Conservation (phyloP, 768 basidiomycete genomes). For the Hirschioporus abietinus region DNA sequence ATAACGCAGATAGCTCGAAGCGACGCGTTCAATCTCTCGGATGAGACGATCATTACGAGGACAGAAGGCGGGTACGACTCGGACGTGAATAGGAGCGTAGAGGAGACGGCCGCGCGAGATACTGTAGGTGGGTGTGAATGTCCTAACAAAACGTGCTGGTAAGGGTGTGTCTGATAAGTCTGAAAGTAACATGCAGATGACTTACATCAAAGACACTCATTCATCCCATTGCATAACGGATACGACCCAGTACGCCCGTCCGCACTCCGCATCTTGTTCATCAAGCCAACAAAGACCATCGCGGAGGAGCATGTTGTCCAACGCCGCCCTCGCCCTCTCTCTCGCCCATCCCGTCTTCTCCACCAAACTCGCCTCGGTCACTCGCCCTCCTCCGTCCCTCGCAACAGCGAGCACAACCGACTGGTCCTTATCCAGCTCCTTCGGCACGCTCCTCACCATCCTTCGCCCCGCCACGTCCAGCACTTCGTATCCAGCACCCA, state of each 20-base stretch:
- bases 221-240: slow-evolving; percentile 85
- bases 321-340: slow-evolving; percentile 67
- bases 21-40: no score
- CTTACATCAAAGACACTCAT: slow-evolving; percentile 21
- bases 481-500: slow-evolving; percentile 89
- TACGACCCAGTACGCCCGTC: slow-evolving; percentile 80
- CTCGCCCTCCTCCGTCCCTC: slow-evolving; percentile 58
- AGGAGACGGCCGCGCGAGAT: no score
- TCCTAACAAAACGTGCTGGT: no score
- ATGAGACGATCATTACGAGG: no score
- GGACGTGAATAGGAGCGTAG: no score
- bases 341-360: slow-evolving; percentile 66
- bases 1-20: no score
- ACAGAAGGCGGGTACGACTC: no score
- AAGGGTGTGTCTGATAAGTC: no score
- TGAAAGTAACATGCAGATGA: neutral
- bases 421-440: slow-evolving; percentile 88
- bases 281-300: slow-evolving; percentile 97
- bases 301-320: slow-evolving; percentile 86
- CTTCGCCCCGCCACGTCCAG: slow-evolving; percentile 66
- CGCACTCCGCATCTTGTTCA: slow-evolving; percentile 67
- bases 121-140: no score
- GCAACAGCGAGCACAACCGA: slow-evolving; percentile 75
- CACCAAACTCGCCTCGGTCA: slow-evolving; percentile 61
- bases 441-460: slow-evolving; percentile 86